These are phyloP conservation scores for Spathaspora passalidarum DNA, from an alignment of 805 yeast species.

Conservation along the genomic window DNA sequence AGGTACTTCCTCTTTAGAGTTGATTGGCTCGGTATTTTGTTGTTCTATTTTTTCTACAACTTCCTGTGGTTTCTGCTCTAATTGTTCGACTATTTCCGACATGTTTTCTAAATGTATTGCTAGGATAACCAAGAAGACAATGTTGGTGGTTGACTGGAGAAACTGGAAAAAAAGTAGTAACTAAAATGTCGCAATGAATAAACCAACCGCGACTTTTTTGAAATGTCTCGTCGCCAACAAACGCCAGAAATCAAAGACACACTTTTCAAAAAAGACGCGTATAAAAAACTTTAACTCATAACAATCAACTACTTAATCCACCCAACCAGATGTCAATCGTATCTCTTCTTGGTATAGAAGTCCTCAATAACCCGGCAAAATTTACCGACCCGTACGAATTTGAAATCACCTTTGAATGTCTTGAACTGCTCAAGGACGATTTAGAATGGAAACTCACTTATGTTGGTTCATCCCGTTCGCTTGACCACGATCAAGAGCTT, in stretches of 20 bases:
- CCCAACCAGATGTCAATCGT: conserved; percentile 77
- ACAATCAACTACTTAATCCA: too few species aligned
- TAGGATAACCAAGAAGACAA: too few species aligned
- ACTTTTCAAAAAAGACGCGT: neutral
- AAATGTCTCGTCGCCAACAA: too few species aligned
- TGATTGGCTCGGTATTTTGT: too few species aligned
- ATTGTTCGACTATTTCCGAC: neutral
- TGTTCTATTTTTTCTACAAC: conserved; percentile 5
- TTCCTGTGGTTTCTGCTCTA: conserved; percentile 7
- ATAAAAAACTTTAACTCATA: neutral
- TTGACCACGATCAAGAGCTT: conserved; percentile 95
- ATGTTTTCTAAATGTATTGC: too few species aligned
- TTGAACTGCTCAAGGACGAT: conserved; percentile 88
- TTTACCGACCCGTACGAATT: conserved; percentile 93
- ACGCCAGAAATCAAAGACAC: too few species aligned
- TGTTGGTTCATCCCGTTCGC: conserved; percentile 91
- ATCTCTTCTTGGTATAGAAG: conserved; percentile 85
- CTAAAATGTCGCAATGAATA: neutral
- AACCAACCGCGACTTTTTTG: too few species aligned
- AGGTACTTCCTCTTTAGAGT: neutral
- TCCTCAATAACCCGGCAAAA: conserved; percentile 90
- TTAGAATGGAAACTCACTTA: conserved; percentile 96
- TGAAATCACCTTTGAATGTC: conserved; percentile 95
- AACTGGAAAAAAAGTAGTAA: neutral
- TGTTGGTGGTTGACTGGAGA: too few species aligned